Percentiles rank a stretch among this genome's conserved stretches.
Conservation (phyloP, 768 basidiomycete genomes). For the Pulveroboletus sp. region DNA sequence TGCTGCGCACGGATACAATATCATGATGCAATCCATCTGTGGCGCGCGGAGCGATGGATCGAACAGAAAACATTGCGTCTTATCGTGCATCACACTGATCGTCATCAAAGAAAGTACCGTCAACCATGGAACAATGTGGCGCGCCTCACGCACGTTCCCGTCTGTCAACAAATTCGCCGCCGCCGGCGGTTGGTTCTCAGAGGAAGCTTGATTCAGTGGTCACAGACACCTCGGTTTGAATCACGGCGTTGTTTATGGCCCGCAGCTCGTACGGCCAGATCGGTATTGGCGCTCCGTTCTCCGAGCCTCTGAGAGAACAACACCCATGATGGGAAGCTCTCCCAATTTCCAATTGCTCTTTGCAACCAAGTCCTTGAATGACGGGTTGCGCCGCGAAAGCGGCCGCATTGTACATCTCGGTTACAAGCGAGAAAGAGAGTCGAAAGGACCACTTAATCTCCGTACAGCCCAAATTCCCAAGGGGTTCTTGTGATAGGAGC, state of each 20-base stretch:
- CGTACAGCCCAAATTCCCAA: constrained; percentile 76
- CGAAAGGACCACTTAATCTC: constrained; percentile 27
- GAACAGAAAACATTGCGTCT: constrained; percentile 1
- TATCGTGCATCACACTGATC: background rate
- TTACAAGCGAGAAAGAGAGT: constrained; percentile 11
- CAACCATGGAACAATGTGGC: constrained; percentile 10
- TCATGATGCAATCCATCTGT: constrained; percentile 7
- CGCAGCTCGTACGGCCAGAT: constrained; percentile 18
- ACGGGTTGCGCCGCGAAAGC: constrained; percentile 18
- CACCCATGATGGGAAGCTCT: constrained; percentile 18
- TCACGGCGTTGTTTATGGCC: constrained; percentile 19
- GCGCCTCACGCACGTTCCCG: constrained; percentile 8
- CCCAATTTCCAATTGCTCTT: constrained; percentile 19
- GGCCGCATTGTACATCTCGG: constrained; percentile 19
- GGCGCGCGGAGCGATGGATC: constrained; percentile 20
- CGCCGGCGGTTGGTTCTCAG: constrained; percentile 3
- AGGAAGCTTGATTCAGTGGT: constrained; percentile 12
- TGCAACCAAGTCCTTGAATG: constrained; percentile 15
- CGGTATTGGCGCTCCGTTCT: constrained; percentile 19
- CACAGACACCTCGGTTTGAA: background rate
- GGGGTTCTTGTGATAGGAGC: constrained; percentile 51
- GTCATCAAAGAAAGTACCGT: constrained; percentile 8
- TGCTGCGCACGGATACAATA: background rate
- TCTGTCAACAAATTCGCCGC: constrained; percentile 2
- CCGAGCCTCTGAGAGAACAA: background rate